Percentiles rank a stretch among this genome's conserved stretches.
These are phyloP conservation scores for Linnemannia schmuckeri DNA, from an alignment of 192 early-diverging fungal species.

Conservation along the genomic window DNA sequence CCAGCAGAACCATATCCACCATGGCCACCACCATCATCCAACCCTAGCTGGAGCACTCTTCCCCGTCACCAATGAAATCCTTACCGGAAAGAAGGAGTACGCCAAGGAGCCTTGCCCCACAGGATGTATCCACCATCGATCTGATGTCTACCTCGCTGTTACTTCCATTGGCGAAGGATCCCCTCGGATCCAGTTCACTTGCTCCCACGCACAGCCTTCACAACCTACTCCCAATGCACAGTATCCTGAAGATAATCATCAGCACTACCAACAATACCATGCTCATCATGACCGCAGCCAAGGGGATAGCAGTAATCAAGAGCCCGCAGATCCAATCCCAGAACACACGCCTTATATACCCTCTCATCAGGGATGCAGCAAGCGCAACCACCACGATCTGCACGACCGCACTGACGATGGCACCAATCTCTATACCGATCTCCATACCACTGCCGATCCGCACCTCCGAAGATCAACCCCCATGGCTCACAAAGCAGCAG, in stretches of 20 bases:
- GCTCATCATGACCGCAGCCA: background rate
- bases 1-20: background rate
- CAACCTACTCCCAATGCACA: slow-evolving; percentile 6
- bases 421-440: slow-evolving; percentile 11
- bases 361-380: background rate
- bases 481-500: background rate
- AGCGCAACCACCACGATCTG: background rate
- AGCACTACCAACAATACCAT: background rate
- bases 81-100: background rate
- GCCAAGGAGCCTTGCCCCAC: slow-evolving; percentile 1
- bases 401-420: background rate
- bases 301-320: background rate
- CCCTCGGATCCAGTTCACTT: slow-evolving; percentile 48
- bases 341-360: background rate
- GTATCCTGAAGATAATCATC: background rate
- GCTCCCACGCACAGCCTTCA: slow-evolving; percentile 7
- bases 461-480: background rate
- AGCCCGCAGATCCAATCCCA: slow-evolving; percentile 33
- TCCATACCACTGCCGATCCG: slow-evolving; percentile 5
- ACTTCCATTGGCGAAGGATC: slow-evolving; percentile 36
- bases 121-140: slow-evolving; percentile 23
- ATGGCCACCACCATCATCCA: background rate
- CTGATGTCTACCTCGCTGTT: slow-evolving; percentile 30
- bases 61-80: background rate
- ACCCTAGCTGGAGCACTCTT: slow-evolving; percentile 17